Base-by-base conservation (phyloP, 169 alveolate species). In the Neospora caninum region DNA sequence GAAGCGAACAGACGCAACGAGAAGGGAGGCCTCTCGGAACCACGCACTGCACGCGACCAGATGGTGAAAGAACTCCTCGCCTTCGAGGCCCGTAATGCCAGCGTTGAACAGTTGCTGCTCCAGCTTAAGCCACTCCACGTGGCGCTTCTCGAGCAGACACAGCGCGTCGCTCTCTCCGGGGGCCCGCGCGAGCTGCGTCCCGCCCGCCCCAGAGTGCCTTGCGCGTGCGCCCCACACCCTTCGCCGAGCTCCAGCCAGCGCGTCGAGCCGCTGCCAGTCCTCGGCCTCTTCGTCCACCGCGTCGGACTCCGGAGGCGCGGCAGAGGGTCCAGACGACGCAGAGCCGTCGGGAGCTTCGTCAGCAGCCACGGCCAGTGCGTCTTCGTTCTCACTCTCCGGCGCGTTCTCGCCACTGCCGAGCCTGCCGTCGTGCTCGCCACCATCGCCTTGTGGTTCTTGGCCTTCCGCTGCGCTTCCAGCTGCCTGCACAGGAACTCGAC, bases 1-100 rank as follows among this genome's bases (percentile, higher is more conserved):
- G 22, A 13, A 41, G 69, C 89, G 34, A 41, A 42, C 25, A 6
- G 69, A 82, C 67, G 31, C n/a, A 0, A 88, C 94, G 31, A 92
- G 94, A 78, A 88, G 87, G 49, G 80, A 78, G 38, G 94, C 94
- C 92, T 92, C 94, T 73, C 94, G 91, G 22, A 80, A 88, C 94
- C 94, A 92, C 13, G 94, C 94, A 42, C 94, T 80, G 45, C 91
- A 88, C 31, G 94, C 91, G 73, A 83, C 94, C 16, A 92, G 86
- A 36, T 82, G 86, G 78, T 82, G 92, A 39, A 92, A 92, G 70
- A 92, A 54, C 29, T 88, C 91, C 70, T 92, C 94, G 34, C 80
- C 78, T 84, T 82, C 91, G 80, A 92, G 91, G n/a, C 94, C 94
- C 0, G 91, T 80, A 22, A 92, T 64, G 54, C 94, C 94, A 39